Evolutionary conservation across 148 eudicot species (phyloP), one percentile per base, ranked within the genome.

Genomic region (Talinum fruticosum): DNA sequence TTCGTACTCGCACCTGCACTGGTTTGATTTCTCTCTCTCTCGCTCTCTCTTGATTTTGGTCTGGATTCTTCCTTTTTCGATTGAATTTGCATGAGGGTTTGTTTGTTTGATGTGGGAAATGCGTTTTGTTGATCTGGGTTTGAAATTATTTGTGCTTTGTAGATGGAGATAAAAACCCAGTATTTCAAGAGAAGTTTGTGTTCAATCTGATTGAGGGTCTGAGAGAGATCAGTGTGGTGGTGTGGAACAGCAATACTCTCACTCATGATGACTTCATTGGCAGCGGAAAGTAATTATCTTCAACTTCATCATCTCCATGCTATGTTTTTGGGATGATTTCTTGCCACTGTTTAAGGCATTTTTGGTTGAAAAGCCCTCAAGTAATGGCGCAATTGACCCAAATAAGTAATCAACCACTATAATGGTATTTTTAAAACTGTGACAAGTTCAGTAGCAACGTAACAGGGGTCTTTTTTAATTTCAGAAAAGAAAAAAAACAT

Each of bases 91-190:
- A 59, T 69, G 4, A 32, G n/a, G 28, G 69, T 29, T 68, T 47
- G 26, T 67, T 47, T 38, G 6, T 35, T 69, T 67, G 8, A 21
- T 66, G 14, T 37, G 34, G 30, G 76, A n/a, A 47, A 61, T 62
- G 59, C 21, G 30, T 33, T 45, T 13, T 53, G 2, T 23, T 69
- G 33, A 75, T 34, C 21, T 79, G 69, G 72, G 69, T 80, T 74
- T 73, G 71, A 21, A 5, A 36, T 69, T 18, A 53, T 71, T 44
- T 76, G 69, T 70, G 51, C 2, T 80, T 69, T 73, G 29, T 66
- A 90, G 99, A 96, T 85, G 99, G 99, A 68, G 97, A 94, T 30
- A 96, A 89, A 78, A 80, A 91, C 73, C 97, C 99, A 35, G 87
- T 87, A 2, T 96, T 96, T 83, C 97, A 96, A 80, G 97, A 91